Evolutionary conservation across 75 land plant genomes (phyloP).

Genomic region (Isoetes taiwanensis): DNA sequence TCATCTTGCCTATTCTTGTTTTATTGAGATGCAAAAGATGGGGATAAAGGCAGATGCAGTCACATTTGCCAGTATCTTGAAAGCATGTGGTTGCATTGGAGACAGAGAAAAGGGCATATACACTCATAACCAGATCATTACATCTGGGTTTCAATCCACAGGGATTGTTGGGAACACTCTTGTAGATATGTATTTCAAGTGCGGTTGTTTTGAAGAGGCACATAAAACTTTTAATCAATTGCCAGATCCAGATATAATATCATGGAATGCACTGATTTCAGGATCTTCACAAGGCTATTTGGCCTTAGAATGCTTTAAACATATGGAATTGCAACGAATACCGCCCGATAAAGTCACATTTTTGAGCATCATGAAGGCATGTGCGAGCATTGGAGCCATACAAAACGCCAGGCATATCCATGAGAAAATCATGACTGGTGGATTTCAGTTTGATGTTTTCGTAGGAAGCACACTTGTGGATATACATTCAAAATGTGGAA

Average conservation of each 20-base stretch:
- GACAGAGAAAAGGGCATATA: slow-evolving; percentile 30
- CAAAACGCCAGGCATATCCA: no score
- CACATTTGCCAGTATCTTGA: slow-evolving; percentile 30
- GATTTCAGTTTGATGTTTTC: slow-evolving; percentile 12
- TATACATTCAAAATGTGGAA: background rate
- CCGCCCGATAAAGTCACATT: slow-evolving; percentile 30
- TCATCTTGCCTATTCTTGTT: background rate
- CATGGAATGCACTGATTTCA: slow-evolving; percentile 46
- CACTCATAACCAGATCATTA: slow-evolving; percentile 34
- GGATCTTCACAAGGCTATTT: slow-evolving; percentile 26
- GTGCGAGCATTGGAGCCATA: no score
- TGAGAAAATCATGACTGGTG: slow-evolving; percentile 22
- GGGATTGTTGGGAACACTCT: slow-evolving; percentile 31
- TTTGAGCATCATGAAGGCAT: slow-evolving; percentile 41
- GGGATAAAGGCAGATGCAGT: slow-evolving; percentile 30
- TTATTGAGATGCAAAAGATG: background rate
- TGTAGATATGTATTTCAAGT: slow-evolving; percentile 41
- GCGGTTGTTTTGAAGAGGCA: slow-evolving; percentile 27
- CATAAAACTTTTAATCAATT: slow-evolving; percentile 15
- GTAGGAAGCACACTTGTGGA: slow-evolving; percentile 23
- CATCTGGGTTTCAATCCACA: slow-evolving; percentile 15
- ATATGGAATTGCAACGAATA: slow-evolving; percentile 22
- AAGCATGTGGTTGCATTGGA: slow-evolving; percentile 35
- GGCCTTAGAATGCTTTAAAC: slow-evolving; percentile 27
- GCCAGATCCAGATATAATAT: slow-evolving; percentile 21